These are phyloP conservation scores for Jacaranda copaia DNA, from an alignment of 257 asterid genomes.

Conservation along the genomic window DNA sequence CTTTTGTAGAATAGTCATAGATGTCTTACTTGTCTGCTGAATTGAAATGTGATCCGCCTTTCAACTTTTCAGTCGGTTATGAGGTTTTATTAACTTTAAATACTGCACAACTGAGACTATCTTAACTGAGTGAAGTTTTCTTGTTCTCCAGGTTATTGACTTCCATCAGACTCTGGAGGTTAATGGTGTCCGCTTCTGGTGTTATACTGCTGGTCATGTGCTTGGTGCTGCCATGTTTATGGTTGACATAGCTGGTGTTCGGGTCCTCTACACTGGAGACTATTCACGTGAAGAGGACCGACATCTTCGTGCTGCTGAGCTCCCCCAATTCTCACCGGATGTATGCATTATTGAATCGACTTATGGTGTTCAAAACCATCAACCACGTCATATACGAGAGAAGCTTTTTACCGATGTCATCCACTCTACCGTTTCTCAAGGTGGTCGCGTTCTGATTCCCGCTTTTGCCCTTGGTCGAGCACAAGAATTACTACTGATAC, in stretches of 20 bases:
- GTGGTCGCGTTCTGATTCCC: conserved; percentile 95
- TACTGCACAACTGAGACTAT: not conserved
- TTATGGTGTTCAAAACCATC: conserved; percentile 93
- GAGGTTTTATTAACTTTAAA: conserved; percentile 2
- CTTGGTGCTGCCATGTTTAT: conserved; percentile 99
- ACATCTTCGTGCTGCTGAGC: conserved; percentile 98
- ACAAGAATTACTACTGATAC: conserved; percentile 90
- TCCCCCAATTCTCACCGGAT: conserved; percentile 92
- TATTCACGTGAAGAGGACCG: conserved; percentile 98
- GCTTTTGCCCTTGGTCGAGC: conserved; percentile 98
- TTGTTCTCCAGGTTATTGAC: conserved; percentile 79
- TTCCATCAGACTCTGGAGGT: conserved; percentile 98
- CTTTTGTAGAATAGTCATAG: too few relatives aligned
- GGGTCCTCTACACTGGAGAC: conserved; percentile 97
- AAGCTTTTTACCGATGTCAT: conserved; percentile 92
- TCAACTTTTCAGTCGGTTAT: not conserved
- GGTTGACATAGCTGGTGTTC: conserved; percentile 99
- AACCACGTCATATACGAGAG: conserved; percentile 83
- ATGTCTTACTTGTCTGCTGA: conserved; percentile 5
- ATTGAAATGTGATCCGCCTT: conserved; percentile 34
- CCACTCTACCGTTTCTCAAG: conserved; percentile 78
- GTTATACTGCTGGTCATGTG: conserved; percentile 99
- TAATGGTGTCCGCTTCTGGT: conserved; percentile 96
- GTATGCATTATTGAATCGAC: conserved; percentile 97
- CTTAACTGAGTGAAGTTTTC: conserved; percentile 27